phyloP scores from a whole-genome alignment of 768 basidiomycete species.

The Omphalotus guepiniiformis region DNA sequence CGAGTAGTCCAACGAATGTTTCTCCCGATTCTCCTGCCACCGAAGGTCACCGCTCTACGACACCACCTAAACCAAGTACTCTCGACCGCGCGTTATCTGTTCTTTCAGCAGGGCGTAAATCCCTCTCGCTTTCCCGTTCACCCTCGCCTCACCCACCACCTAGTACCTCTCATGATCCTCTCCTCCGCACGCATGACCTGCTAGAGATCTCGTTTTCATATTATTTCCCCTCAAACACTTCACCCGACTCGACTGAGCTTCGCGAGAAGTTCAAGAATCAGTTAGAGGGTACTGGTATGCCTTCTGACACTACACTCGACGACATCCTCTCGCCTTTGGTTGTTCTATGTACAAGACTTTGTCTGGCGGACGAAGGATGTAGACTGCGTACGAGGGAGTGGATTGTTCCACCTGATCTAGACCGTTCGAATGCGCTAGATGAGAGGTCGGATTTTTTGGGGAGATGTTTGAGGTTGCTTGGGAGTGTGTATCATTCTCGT shows the following conservation, averaged over 20 bases:
- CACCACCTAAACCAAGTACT: slow-evolving; percentile 35
- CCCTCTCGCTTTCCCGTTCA: slow-evolving; percentile 46
- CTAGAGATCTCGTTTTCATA: slow-evolving; percentile 55
- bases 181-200: slow-evolving; percentile 63
- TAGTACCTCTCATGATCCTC: slow-evolving; percentile 38
- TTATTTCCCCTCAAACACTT: slow-evolving; percentile 62
- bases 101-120: slow-evolving; percentile 47
- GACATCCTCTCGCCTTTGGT: slow-evolving; percentile 75
- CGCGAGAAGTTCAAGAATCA: slow-evolving; percentile 48
- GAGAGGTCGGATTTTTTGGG: slow-evolving; percentile 71
- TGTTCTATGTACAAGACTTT: slow-evolving; percentile 69
- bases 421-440: slow-evolving; percentile 76
- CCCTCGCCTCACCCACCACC: slow-evolving; percentile 23
- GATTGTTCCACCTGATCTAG: slow-evolving; percentile 75
- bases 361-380: slow-evolving; percentile 55
- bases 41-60: slow-evolving; percentile 19
- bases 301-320: slow-evolving; percentile 58
- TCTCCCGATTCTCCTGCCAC: slow-evolving; percentile 12
- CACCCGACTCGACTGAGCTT: slow-evolving; percentile 62
- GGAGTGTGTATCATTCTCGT: slow-evolving; percentile 66
- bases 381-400: slow-evolving; percentile 56
- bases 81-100: slow-evolving; percentile 58
- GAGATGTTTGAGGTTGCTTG: slow-evolving; percentile 70
- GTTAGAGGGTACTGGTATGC: slow-evolving; percentile 8
- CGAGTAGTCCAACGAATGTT: slow-evolving; percentile 34